A percentile compares a stretch with the other conserved stretches of the same genome.
phyloP scores from a whole-genome alignment of 768 basidiomycete genomes.

The Leccinum arenicola region DNA sequence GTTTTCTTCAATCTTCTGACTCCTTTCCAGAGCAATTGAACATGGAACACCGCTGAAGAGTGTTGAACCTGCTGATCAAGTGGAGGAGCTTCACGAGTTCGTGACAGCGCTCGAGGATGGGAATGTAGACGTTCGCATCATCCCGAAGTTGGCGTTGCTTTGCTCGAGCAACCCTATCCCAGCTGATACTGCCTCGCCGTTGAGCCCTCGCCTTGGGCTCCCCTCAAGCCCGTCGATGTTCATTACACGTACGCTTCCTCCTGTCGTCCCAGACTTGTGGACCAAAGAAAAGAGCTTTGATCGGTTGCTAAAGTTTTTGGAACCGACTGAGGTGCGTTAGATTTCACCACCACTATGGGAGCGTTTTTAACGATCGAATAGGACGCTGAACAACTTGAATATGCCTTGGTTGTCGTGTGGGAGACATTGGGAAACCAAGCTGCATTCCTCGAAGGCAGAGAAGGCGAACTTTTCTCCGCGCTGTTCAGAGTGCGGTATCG shows the following conservation, averaged over 20 bases:
- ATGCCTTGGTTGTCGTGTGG: constrained; percentile 80
- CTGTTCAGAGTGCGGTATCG: constrained; percentile 73
- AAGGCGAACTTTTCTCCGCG: constrained; percentile 70
- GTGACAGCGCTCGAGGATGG: constrained; percentile 54
- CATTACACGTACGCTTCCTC: constrained; percentile 35
- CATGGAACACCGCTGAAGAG: constrained; percentile 46
- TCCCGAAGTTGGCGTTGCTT: constrained; percentile 66
- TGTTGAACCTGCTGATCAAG: constrained; percentile 37
- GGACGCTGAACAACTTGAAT: constrained; percentile 66
- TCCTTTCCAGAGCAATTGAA: constrained; percentile 33
- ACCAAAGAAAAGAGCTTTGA: constrained; percentile 68
- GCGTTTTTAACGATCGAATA: constrained; percentile 28
- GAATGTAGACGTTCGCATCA: constrained; percentile 46
- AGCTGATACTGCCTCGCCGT: constrained; percentile 43
- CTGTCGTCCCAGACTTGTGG: constrained; percentile 64
- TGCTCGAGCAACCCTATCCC: constrained; percentile 57
- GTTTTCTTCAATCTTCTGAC: constrained; percentile 11
- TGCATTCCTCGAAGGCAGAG: constrained; percentile 71
- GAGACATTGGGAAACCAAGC: constrained; percentile 79
- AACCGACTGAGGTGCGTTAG: constrained; percentile 55
- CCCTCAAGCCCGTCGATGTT: constrained; percentile 61
- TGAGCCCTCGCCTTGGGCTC: constrained; percentile 49
- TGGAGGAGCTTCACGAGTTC: constrained; percentile 51
- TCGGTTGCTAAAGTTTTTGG: constrained; percentile 57
- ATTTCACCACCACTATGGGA: background rate